Conservation (phyloP, 2,329 filamentous ascomycete species). For the Knufia fluminis region DNA sequence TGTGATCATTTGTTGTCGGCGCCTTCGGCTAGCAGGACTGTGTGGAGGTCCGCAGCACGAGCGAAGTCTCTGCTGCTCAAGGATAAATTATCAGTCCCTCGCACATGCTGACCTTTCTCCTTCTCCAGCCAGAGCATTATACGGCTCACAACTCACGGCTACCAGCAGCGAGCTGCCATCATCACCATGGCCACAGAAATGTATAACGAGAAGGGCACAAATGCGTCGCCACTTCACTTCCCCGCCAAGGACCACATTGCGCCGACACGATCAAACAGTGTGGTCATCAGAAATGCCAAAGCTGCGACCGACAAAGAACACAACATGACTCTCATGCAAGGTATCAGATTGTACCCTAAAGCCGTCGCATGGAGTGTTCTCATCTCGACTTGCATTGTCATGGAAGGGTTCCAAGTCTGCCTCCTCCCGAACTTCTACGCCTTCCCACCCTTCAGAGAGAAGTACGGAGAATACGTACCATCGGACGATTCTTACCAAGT, state of each 20-base stretch:
- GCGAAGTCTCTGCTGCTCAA: neutral
- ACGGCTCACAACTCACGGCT: neutral
- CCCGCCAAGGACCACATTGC: conserved; percentile 7
- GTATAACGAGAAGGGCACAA: conserved; percentile 12
- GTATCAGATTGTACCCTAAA: conserved; percentile 73
- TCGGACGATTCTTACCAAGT: conserved; percentile 36
- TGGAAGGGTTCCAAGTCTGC: conserved; percentile 82
- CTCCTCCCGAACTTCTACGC: conserved; percentile 72
- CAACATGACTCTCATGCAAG: conserved; percentile 50
- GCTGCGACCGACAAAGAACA: conserved; percentile 31
- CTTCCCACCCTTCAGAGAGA: conserved; percentile 33
- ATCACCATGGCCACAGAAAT: conserved; percentile 13
- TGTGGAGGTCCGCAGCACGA: neutral
- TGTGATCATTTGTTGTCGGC: neutral
- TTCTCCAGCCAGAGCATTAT: neutral
- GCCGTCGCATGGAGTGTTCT: conserved; percentile 73
- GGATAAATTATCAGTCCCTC: neutral
- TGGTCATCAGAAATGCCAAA: conserved; percentile 3
- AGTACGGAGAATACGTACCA: conserved; percentile 31
- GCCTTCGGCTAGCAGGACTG: neutral
- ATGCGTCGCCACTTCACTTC: conserved; percentile 12
- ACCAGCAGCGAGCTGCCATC: neutral
- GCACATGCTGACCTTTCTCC: neutral
- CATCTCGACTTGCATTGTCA: conserved; percentile 78
- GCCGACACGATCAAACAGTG: neutral